These are phyloP conservation scores for Dimargaris xerosporica DNA, from an alignment of 192 early-diverging fungal species.

Conservation along the genomic window DNA sequence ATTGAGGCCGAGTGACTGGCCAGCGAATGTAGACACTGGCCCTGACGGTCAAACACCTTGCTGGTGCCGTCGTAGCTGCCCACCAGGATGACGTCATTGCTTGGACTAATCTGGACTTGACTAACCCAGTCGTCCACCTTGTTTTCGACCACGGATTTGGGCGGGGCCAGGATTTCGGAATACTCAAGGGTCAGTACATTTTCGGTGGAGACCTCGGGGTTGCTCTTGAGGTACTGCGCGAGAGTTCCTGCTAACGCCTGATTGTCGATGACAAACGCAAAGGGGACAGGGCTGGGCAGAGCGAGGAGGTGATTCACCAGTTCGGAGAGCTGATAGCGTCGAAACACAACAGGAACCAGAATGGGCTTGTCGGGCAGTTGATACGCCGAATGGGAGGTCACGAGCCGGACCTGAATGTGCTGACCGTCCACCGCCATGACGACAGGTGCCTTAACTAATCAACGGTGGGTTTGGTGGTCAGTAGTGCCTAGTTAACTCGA, in stretches of 20 bases:
- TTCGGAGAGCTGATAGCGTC: constrained; percentile 81
- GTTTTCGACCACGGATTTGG: constrained; percentile 54
- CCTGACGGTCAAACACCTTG: background rate
- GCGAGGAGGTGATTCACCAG: constrained; percentile 84
- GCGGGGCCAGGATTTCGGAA: constrained; percentile 82
- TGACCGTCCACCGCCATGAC: constrained; percentile 4
- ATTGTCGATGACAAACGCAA: constrained; percentile 88
- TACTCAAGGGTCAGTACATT: constrained; percentile 79
- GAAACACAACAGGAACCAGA: constrained; percentile 68
- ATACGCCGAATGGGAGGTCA: constrained; percentile 54
- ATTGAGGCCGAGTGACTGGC: background rate
- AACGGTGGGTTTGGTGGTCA: too few relatives aligned
- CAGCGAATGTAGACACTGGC: background rate
- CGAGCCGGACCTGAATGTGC: constrained; percentile 76
- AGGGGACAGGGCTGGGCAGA: constrained; percentile 47
- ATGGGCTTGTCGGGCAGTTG: constrained; percentile 72
- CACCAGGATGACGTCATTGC: background rate
- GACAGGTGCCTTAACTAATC: too few relatives aligned
- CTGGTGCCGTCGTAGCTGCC: constrained; percentile 7
- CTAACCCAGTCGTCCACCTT: constrained; percentile 95
- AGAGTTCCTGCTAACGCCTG: constrained; percentile 73
- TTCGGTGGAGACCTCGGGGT: constrained; percentile 31
- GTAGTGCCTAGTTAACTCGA: too few relatives aligned
- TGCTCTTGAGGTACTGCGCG: constrained; percentile 49
- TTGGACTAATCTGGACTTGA: constrained; percentile 29